Conservation (phyloP, 768 basidiomycete species). For the Phaffia tasmanica region DNA sequence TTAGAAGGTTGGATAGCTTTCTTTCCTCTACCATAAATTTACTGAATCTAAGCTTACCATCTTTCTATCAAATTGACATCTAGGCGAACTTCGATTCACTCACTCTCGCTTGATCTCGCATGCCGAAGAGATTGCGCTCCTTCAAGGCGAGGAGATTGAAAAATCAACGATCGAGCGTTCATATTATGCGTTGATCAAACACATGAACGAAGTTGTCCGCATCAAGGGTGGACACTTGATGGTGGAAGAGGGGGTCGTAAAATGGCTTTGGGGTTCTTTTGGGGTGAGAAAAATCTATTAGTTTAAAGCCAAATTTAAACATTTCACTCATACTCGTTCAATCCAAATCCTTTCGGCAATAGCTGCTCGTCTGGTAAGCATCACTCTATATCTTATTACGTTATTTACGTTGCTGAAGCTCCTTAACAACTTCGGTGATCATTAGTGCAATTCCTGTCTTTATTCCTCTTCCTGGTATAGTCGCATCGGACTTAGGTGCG, state of each 20-base stretch:
- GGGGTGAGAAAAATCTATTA: constrained; percentile 49
- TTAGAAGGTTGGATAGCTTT: constrained; percentile 20
- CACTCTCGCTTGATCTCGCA: constrained; percentile 86
- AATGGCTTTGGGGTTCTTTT: constrained; percentile 88
- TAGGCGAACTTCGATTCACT: constrained; percentile 78
- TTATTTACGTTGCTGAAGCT: neutral
- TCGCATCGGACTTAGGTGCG: constrained; percentile 60
- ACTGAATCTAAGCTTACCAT: neutral
- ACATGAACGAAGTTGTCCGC: constrained; percentile 67
- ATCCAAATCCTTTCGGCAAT: neutral
- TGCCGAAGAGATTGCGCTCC: constrained; percentile 63
- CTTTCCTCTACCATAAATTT: neutral
- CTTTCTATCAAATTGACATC: neutral
- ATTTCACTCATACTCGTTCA: neutral
- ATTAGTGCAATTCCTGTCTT: constrained; percentile 92
- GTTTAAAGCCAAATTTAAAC: neutral
- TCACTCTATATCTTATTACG: neutral
- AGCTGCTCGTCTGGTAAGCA: neutral
- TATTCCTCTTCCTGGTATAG: constrained; percentile 64
- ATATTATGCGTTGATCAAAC: constrained; percentile 71
- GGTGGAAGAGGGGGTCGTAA: constrained; percentile 88
- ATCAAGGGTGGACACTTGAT: constrained; percentile 83
- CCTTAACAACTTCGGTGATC: constrained; percentile 47
- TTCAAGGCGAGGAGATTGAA: constrained; percentile 78
- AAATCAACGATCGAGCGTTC: constrained; percentile 82